A percentile compares a stretch with the other conserved stretches of the same genome.
These are phyloP conservation scores for Buddleja alternifolia DNA, from an alignment of 257 asterid species.

Conservation along the genomic window DNA sequence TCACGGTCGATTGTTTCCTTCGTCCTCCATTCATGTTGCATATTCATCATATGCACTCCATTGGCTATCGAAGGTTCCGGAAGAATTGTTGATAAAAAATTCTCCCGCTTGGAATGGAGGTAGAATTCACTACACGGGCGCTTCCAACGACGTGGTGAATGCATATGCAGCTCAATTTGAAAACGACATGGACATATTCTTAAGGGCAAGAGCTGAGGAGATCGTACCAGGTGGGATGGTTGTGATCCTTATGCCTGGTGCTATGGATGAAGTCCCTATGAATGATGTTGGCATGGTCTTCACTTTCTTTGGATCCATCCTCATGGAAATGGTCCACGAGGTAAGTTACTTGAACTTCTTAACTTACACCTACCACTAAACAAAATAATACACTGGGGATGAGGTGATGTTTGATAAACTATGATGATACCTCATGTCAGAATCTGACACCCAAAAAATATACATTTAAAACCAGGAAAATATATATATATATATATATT, in stretches of 20 bases:
- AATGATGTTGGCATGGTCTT: constrained; percentile 35
- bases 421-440: too few relatives aligned
- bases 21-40: constrained; percentile 33
- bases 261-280: constrained; percentile 32
- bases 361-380: too few relatives aligned
- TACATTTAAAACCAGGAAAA: too few relatives aligned
- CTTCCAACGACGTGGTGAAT: constrained; percentile 29
- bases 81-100: constrained; percentile 11
- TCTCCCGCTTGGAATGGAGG: constrained; percentile 48
- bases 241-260: constrained; percentile 41
- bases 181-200: constrained; percentile 36
- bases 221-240: constrained; percentile 41
- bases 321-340: constrained; percentile 43
- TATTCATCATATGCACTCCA: constrained; percentile 44
- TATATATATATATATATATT: too few relatives aligned
- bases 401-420: too few relatives aligned
- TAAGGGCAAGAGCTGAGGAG: constrained; percentile 41
- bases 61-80: constrained; percentile 46
- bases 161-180: constrained; percentile 35
- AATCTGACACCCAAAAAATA: too few relatives aligned
- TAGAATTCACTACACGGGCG: constrained; percentile 39
- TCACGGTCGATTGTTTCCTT: constrained; percentile 36
- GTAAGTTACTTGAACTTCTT: too few relatives aligned
- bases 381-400: too few relatives aligned
- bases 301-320: constrained; percentile 38